Conservation (phyloP, 441 rosid species). For the Macaranga tanarius region DNA sequence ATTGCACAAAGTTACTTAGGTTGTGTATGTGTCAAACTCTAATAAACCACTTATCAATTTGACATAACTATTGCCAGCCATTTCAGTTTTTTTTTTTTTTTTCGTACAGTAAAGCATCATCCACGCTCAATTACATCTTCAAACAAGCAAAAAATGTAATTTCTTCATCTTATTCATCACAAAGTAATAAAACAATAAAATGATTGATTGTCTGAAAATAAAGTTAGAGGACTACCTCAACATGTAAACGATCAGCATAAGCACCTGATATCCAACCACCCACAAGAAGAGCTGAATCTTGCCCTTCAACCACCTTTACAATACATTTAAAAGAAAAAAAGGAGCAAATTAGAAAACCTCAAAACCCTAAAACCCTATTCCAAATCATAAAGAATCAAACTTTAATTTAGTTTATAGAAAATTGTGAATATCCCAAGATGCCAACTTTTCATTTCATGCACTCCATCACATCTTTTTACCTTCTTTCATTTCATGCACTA, state of each 20-base stretch:
- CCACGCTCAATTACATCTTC: not conserved
- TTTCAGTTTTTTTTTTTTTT: no score
- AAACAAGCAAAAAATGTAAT: not conserved
- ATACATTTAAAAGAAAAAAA: slow-evolving; percentile 8
- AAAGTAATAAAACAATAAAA: not conserved
- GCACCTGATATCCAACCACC: slow-evolving; percentile 88
- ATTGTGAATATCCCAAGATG: slow-evolving; percentile 12
- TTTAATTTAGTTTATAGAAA: not conserved
- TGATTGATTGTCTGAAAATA: not conserved
- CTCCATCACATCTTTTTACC: not conserved
- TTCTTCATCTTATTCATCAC: not conserved
- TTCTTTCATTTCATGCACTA: not conserved
- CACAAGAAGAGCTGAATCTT: slow-evolving; percentile 74
- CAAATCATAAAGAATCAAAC: not conserved
- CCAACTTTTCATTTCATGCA: not conserved
- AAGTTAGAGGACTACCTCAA: slow-evolving; percentile 51
- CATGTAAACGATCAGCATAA: slow-evolving; percentile 81
- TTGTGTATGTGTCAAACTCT: not conserved
- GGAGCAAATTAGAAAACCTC: not conserved
- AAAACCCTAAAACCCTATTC: slow-evolving; percentile 13
- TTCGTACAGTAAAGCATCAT: not conserved
- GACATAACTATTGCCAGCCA: not conserved
- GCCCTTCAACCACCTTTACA: slow-evolving; percentile 86
- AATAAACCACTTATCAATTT: not conserved
- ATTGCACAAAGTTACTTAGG: not conserved